Conservation (phyloP, 352 stramenopile genomes). For the Phytophthora pini region DNA sequence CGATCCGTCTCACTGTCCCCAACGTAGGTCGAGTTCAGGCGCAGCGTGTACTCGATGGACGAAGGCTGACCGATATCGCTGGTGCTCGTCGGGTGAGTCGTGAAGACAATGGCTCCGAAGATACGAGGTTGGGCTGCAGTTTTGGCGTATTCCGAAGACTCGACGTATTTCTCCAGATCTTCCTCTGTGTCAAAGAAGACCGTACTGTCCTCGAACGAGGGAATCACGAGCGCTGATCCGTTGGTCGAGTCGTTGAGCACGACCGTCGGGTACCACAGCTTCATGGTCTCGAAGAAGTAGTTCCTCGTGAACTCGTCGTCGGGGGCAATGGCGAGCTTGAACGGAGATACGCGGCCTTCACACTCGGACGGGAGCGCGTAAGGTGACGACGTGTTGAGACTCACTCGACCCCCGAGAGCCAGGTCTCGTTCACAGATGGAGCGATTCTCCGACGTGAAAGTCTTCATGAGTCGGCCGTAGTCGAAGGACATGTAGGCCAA, state of each 20-base stretch:
- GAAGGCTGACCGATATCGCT: slow-evolving; percentile 28
- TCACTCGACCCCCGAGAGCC: slow-evolving; percentile 19
- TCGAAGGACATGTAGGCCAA: slow-evolving; percentile 41
- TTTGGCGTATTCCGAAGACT: slow-evolving; percentile 36
- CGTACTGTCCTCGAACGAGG: slow-evolving; percentile 45
- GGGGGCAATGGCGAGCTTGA: slow-evolving; percentile 56
- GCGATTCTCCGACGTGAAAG: slow-evolving; percentile 39
- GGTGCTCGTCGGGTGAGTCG: slow-evolving; percentile 23
- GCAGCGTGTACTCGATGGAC: slow-evolving; percentile 48
- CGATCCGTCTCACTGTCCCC: slow-evolving; percentile 18
- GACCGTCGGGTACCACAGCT: slow-evolving; percentile 50
- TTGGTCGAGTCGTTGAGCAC: slow-evolving; percentile 24
- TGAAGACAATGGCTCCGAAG: slow-evolving; percentile 57
- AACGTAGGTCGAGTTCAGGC: slow-evolving; percentile 39
- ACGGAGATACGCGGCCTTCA: slow-evolving; percentile 52
- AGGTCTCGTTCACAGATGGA: slow-evolving; percentile 33
- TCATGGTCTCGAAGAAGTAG: slow-evolving; percentile 50
- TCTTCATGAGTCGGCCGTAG: slow-evolving; percentile 38
- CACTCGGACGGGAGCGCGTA: slow-evolving; percentile 38
- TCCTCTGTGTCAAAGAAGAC: slow-evolving; percentile 47
- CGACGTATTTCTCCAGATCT: slow-evolving; percentile 46
- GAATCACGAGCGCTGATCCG: slow-evolving; percentile 28
- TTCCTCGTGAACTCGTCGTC: slow-evolving; percentile 46
- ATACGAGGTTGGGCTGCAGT: slow-evolving; percentile 41
- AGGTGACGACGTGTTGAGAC: slow-evolving; percentile 33